phyloP scores from a whole-genome alignment of 495 filamentous ascomycete genomes.

The Poronia punctata region DNA sequence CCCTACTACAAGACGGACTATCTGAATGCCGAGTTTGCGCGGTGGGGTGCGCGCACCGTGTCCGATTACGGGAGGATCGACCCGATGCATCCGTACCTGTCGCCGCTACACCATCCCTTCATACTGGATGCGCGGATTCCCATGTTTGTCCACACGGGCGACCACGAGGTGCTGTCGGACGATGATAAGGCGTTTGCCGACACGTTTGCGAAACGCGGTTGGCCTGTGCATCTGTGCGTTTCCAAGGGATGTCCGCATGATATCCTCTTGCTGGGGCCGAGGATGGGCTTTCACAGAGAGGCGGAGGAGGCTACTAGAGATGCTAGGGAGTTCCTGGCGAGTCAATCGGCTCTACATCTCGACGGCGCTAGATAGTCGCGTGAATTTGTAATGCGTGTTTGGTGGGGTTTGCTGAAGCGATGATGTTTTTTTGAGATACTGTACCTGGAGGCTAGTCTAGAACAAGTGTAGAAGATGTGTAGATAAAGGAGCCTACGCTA shows the following conservation, averaged over 20 bases:
- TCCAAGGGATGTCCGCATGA: slow-evolving; percentile 18
- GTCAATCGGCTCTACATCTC: not conserved
- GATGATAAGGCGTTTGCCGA: slow-evolving; percentile 11
- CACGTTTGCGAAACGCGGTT: slow-evolving; percentile 6
- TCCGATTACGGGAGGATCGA: slow-evolving; percentile 4
- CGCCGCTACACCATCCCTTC: slow-evolving; percentile 4
- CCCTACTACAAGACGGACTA: slow-evolving; percentile 4
- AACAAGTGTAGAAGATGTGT: not conserved
- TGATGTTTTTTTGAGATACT: too few species aligned
- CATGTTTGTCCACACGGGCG: slow-evolving; percentile 1
- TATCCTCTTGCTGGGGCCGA: slow-evolving; percentile 18
- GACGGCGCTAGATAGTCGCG: not conserved
- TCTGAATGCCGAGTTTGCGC: slow-evolving; percentile 1
- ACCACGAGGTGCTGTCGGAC: slow-evolving; percentile 3
- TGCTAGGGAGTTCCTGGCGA: slow-evolving; percentile 5
- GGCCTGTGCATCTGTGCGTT: slow-evolving; percentile 15
- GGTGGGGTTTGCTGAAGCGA: too few species aligned
- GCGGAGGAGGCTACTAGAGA: slow-evolving; percentile 13
- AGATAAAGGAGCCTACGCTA: too few species aligned
- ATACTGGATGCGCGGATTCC: not conserved
- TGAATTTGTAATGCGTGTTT: not conserved
- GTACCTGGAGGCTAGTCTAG: not conserved
- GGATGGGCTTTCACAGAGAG: slow-evolving; percentile 17
- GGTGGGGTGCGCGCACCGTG: slow-evolving; percentile 1
- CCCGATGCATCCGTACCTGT: slow-evolving; percentile 1